A percentile compares a stretch with the other conserved stretches of the same genome.
These are phyloP conservation scores for Venturia asperata DNA, from an alignment of 2,329 filamentous ascomycete species.

Conservation along the genomic window DNA sequence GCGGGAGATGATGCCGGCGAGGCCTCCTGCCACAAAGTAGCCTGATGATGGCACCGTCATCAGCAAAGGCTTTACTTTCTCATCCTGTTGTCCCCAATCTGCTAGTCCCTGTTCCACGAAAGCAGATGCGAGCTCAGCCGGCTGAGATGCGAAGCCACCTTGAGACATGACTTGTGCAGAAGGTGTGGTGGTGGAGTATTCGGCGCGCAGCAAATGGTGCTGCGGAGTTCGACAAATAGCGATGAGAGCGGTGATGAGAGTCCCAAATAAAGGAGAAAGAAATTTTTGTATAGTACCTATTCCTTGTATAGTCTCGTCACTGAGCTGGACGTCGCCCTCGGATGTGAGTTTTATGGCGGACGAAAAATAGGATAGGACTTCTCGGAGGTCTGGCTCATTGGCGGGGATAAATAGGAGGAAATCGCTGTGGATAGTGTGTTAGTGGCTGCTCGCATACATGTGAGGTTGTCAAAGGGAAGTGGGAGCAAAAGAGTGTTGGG, in stretches of 20 bases:
- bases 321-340: slow-evolving; percentile 89
- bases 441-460: neutral
- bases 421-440: slow-evolving; percentile 50
- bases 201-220: slow-evolving; percentile 1
- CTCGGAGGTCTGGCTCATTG: slow-evolving; percentile 63
- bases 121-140: slow-evolving; percentile 19
- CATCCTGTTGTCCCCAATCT: slow-evolving; percentile 13
- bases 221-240: slow-evolving; percentile 25
- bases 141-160: neutral
- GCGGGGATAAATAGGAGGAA: slow-evolving; percentile 85
- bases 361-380: slow-evolving; percentile 85
- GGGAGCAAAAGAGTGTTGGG: neutral
- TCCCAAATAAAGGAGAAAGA: slow-evolving; percentile 69
- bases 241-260: slow-evolving; percentile 46
- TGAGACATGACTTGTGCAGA: slow-evolving; percentile 4
- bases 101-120: slow-evolving; percentile 21
- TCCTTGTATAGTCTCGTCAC: slow-evolving; percentile 83
- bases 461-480: neutral
- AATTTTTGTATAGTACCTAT: slow-evolving; percentile 74
- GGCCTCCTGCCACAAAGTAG: slow-evolving; percentile 93
- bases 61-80: slow-evolving; percentile 38
- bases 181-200: slow-evolving; percentile 9
- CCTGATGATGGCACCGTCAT: slow-evolving; percentile 75
- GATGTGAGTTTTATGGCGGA: slow-evolving; percentile 81
- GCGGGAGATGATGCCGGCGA: slow-evolving; percentile 89